Evolutionary conservation across 1,139 yeast genomes (phyloP), one percentile per base, ranked within the genome.

Genomic region (Yamadazyma blattariae): DNA sequence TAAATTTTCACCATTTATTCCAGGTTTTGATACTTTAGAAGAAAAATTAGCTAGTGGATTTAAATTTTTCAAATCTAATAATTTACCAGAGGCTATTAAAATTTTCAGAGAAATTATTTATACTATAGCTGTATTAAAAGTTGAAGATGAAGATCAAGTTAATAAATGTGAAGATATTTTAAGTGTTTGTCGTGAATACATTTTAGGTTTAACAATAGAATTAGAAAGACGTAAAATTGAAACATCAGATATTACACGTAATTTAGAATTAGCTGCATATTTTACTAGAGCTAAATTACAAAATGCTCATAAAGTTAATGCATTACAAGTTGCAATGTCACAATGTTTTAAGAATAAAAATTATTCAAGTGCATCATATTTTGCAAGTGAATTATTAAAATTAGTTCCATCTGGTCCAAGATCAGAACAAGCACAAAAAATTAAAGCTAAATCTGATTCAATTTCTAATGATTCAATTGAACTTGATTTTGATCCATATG

Each of bases 321-420:
- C 98, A 9, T 72, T 89, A 51, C 94, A 88, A 58, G 96, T 89
- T 41, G 98, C 99, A 27, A 86, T 92, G 95, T 79, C 86, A 34
- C 95, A 87, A 64, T 79, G 94, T 25, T 88, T 86, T 72, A 86
- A 85, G 55, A 73, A 83, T 57, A 89, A 89, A 61, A 92, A 94
- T 63, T 90, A 64, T 63, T 84, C 90, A 7, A 78, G 87, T 47
- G 97, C 98, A 1, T 80, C 96, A 7, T 81, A 81, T 54, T 94
- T 94, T 69, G 98, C 98, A 1, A 71, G 76, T 23, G 90, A 88
- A 61, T 82, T 86, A 52, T 69, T 94, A 54, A 74, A 77, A 48
- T 70, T 88, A 37, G 75, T 78, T 35, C 54, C 82, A 1, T 58
- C 76, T 14, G 96, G 96, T 17, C 74, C 90, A 29, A 81, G 89